Evolutionary conservation across 1,284 basidiomycete species (phyloP).

Genomic region (Heterobasidion parviporum): DNA sequence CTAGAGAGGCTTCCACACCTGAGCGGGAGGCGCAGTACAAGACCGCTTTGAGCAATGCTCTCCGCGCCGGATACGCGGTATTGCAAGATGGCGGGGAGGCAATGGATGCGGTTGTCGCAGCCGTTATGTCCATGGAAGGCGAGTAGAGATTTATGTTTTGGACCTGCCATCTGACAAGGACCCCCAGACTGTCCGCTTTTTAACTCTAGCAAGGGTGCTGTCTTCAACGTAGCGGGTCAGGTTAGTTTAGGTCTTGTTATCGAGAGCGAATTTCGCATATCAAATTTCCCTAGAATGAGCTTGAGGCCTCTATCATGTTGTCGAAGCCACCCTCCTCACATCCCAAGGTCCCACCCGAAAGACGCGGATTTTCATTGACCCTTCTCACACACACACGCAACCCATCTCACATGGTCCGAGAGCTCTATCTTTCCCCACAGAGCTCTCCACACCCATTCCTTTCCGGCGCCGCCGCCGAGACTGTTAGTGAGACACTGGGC

Average conservation of each 20-base stretch:
- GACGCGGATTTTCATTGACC: slow-evolving; percentile 57
- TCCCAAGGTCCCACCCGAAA: slow-evolving; percentile 44
- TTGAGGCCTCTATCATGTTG: slow-evolving; percentile 74
- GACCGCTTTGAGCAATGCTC: slow-evolving; percentile 41
- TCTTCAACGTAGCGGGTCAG: slow-evolving; percentile 74
- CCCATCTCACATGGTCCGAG: slow-evolving; percentile 63
- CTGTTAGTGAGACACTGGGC: slow-evolving; percentile 45
- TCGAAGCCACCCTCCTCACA: slow-evolving; percentile 63
- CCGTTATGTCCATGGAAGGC: slow-evolving; percentile 71
- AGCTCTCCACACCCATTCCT: slow-evolving; percentile 62
- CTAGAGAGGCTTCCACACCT: slow-evolving; percentile 49
- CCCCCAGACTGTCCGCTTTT: slow-evolving; percentile 64
- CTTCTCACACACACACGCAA: slow-evolving; percentile 64
- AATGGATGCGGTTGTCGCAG: slow-evolving; percentile 75
- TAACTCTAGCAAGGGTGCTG: slow-evolving; percentile 72
- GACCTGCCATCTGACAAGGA: background rate
- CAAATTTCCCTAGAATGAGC: slow-evolving; percentile 49
- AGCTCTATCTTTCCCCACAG: slow-evolving; percentile 58
- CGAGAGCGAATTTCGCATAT: background rate
- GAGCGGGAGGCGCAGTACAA: slow-evolving; percentile 55
- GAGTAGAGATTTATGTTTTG: background rate
- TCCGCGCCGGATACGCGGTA: slow-evolving; percentile 56
- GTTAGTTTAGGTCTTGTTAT: slow-evolving; percentile 24
- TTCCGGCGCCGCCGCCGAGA: slow-evolving; percentile 57
- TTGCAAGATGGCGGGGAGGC: slow-evolving; percentile 65